Base-by-base conservation (phyloP, 371 early-diverging fungal genomes). In the Encephalitozoon intestinalis region DNA sequence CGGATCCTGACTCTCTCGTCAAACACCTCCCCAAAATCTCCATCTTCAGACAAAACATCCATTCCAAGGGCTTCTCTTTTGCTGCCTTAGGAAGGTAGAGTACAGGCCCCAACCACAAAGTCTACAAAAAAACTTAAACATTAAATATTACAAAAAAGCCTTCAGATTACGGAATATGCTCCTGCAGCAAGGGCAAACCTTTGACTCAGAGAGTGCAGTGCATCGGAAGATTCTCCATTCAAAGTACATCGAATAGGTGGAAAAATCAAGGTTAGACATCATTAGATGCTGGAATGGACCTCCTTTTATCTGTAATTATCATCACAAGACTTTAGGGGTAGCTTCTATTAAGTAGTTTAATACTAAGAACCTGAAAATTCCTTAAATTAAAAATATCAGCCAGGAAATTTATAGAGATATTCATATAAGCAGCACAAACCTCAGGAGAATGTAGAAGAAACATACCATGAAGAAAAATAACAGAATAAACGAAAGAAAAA, bases 221-320 rank as follows among this genome's bases (percentile, higher is more conserved):
- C 58, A 58, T 58, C 58, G 37, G 58, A 58, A 37, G 58, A 15
- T 58, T 37, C 7, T 58, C 37, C 49, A 37, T 58, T 58, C 58
- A 58, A 58, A 7, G 58, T 37, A 58, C 18, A 58, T 58, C 58
- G 37, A 58, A 34, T 30, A 58, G 37, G 49, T 58, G 30, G 34
- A 34, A 58, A 39, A 58, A n/a, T 18, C 15, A 58, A 58, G 58
- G 58, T 58, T 58, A 58, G 58, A 58, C 58, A 58, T 58, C 58
- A 9, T 34, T 58, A 58, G 58, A 58, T 58, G 58, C 37, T 58
- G 28, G 34, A 58, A 58, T 37, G 37, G 58, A 46, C 58, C 21
- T 58, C 58, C 58, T 58, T 58, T 58, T 37, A 58, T 58, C 58
- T 58, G 58, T 21, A 58, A 58, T 30, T 26, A 34, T 58, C 58